Evolutionary conservation across 306 rosid species (phyloP).

Genomic region (Vigna mungo): DNA sequence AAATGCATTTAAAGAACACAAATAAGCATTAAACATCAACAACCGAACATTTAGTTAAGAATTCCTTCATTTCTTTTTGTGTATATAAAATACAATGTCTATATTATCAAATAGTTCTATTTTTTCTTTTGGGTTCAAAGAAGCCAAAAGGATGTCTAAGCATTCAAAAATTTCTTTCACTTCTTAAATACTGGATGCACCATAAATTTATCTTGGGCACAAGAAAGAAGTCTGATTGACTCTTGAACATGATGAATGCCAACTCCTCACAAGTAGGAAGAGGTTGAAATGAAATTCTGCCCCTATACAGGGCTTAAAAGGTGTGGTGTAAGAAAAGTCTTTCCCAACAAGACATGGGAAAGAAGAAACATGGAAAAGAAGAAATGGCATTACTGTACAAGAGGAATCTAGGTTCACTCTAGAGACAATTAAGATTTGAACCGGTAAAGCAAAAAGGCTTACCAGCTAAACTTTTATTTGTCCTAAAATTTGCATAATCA

Average conservation of each 20-base stretch:
- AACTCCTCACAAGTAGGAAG: not conserved
- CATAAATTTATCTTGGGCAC: constrained; percentile 3
- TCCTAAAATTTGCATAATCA: constrained; percentile 75
- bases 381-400: constrained; percentile 13
- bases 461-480: constrained; percentile 59
- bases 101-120: constrained; percentile 10
- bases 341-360: not conserved
- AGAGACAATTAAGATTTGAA: constrained; percentile 2
- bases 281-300: constrained; percentile 29
- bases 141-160: constrained; percentile 17
- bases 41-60: constrained; percentile 19
- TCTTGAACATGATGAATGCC: constrained; percentile 27
- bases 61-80: constrained; percentile 10
- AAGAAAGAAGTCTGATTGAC: constrained; percentile 11
- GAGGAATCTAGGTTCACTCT: constrained; percentile 29
- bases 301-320: not conserved
- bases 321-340: not conserved
- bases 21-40: constrained; percentile 18
- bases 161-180: constrained; percentile 20
- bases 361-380: constrained; percentile 4
- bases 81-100: constrained; percentile 6
- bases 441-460: constrained; percentile 36
- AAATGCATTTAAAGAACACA: constrained; percentile 26
- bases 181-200: constrained; percentile 6
- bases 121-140: constrained; percentile 3